Base-by-base conservation (phyloP, 225 moss, liverwort and hornwort genomes). In the Pseudisothecium myosuroides region DNA sequence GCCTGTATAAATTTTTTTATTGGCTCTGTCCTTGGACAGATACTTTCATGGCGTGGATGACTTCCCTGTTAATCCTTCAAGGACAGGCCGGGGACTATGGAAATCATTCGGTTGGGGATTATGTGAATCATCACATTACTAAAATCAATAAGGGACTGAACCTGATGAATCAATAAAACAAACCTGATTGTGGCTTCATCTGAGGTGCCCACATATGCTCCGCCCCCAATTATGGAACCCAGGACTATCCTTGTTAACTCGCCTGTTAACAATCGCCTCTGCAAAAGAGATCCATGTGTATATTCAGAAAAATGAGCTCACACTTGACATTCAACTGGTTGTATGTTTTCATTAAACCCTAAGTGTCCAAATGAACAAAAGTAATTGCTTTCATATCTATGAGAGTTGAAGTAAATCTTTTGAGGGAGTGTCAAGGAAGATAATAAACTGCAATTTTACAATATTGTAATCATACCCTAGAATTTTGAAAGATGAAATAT, bases 111-210 rank as follows among this genome's bases (percentile, higher is more conserved):
- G n/a, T n/a, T n/a, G n/a, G n/a, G n/a, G n/a, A n/a, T n/a, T n/a
- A n/a, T n/a, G n/a, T n/a, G n/a, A n/a, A n/a, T n/a, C n/a, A 56
- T 63, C 65, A 49, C 60, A 67, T 29, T 55, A 19, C 29, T 60
- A 17, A 54, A 15, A 47, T 37, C 67, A n/a, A 80, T 14, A 43
- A 54, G 66, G 64, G 14, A 61, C 28, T 84, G n/a, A 76, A 76
- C 76, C 58, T 55, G 31, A 87, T 50, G 64, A 58, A 81, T 47
- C 32, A 55, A 18, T 24, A 81, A 69, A 89, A 89, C 90, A 72
- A 81, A 96, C 96, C 96, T 96, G 84, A 97, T 92, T 76, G 97
- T 97, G 37, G 98, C 93, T 89, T 99, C 98, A 82, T 99, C 98
- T 59, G 96, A 95, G 37, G 98, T 99, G 87, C 98, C 95, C 59